Evolutionary conservation across 2,329 filamentous ascomycete genomes (phyloP), one percentile per base, ranked within the genome.

Genomic region (Pseudogymnoascus sp.): DNA sequence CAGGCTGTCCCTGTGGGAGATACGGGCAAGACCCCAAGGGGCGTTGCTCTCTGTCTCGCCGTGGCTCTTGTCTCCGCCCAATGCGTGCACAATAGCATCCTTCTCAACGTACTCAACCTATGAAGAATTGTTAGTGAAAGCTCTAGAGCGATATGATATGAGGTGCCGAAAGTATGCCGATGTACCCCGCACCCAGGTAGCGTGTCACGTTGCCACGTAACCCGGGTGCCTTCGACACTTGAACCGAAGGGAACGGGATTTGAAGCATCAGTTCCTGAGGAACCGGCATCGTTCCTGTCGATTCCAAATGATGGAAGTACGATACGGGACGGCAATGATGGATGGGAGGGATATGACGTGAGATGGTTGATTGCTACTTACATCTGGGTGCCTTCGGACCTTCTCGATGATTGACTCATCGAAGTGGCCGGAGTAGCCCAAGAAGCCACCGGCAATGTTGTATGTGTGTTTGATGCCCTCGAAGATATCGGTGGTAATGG

Each of bases 11-110:
- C 95, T 91, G 83, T 99, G 95, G 35, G 95, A 99, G 79, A 99
- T 90, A 86, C 95, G 91, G 70, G 96, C 95, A 68, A 99, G 85
- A 81, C 96, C 95, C 95, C 96, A 99, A n/a, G 95, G 95, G 68
- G 96, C 90, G 76, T 91, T 88, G 83, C 91, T 95, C 86, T 99
- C 91, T 7, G 85, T 81, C 74, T 88, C 83, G 68, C 78, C 76
- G n/a, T 77, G 74, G 70, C 81, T 84, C 62, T 74, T 75, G 19
- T 77, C 70, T 38, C 75, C 75, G 62, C 79, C 76, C 79, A 96
- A 85, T 64, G 91, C 91, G 80, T 92, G 91, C 72, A 99, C 95
- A 70, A 95, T 83, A 60, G 91, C 93, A 78, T 99, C 95, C 72
- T 87, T 90, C 85, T 99, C 95, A 74, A 99, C 90, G 78, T 91